Evolutionary conservation across 345 rosid species (phyloP).

Genomic region (Salix koriyanagi): DNA sequence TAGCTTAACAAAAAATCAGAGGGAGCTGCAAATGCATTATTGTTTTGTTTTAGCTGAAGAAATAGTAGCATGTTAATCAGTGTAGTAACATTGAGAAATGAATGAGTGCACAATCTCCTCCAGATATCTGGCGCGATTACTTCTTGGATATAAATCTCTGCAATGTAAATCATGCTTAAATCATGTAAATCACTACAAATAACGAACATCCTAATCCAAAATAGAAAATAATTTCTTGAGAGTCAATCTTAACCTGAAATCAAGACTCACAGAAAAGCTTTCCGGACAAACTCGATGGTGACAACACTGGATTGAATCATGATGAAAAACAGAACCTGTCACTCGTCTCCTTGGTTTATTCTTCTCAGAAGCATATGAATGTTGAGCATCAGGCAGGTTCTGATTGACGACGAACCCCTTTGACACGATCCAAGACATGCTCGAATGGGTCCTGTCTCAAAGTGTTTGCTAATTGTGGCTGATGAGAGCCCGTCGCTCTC

Average conservation of each 20-base stretch:
- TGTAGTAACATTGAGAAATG: no score
- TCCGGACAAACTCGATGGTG: not conserved
- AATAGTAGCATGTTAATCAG: no score
- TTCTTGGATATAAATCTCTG: not conserved
- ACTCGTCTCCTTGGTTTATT: not conserved
- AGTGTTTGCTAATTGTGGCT: not conserved
- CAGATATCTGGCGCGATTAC: not conserved
- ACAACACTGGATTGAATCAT: not conserved
- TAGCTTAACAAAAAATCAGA: not conserved
- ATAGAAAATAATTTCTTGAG: no score
- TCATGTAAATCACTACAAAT: not conserved
- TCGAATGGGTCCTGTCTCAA: constrained; percentile 15
- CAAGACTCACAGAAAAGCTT: not conserved
- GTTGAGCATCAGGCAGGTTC: not conserved
- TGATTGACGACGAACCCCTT: not conserved
- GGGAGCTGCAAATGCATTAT: not conserved
- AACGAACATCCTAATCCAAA: not conserved
- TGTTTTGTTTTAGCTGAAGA: not conserved
- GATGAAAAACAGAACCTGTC: not conserved
- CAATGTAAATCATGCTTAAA: not conserved
- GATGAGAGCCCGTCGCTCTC: not conserved
- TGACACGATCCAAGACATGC: not conserved
- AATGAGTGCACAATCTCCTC: not conserved
- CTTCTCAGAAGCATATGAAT: constrained; percentile 3
- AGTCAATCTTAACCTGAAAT: no score